Base-by-base conservation (phyloP, 768 basidiomycete species). In the Boletus vermiculosoides region DNA sequence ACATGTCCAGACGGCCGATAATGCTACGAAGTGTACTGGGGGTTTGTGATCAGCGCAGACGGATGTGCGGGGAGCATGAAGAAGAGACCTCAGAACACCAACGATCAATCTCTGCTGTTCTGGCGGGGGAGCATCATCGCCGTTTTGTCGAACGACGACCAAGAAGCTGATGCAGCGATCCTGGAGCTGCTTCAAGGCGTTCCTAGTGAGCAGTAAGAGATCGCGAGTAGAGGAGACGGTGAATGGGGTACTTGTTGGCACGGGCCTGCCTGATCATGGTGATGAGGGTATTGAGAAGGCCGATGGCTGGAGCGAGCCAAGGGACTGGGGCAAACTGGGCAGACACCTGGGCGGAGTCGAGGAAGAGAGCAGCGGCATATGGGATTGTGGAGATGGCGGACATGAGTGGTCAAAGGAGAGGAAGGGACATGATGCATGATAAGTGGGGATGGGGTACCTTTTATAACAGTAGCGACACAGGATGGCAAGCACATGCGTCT, bases 281-380 rank as follows among this genome's bases (percentile, higher is more conserved):
- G 22, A 83, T 67, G 41, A 85, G 79, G 33, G 64, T 70, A 42
- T 74, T 75, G 15, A 81, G 61, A 1, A 77, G 54, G 18, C 77
- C 78, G 28, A 79, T 72, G 13, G 75, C 74, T 13, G 77, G 74
- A 9, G 66, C 70, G 15, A 83, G 70, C 48, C 74, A 81, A 31
- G 83, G 83, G 8, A 83, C 68, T 11, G 81, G 79, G 23, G 75
- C 67, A 49, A 81, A 76, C 50, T 79, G 68, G 22, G 82, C 79
- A 18, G 80, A 70, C 2, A 79, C 69, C 62, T 82, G 79, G 8
- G 78, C 78, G 5, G 65, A 59, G 4, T 59, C 44, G 33, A 72
- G 45, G 34, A 63, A 13, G 40, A 65, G 13, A 4, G 54, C 31
- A 12, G 61, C 39, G 1, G 58, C 63, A 44, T 58, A 52, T 2